These are phyloP conservation scores for Erythrophleum fordii DNA, from an alignment of 306 rosid species.

Conservation along the genomic window DNA sequence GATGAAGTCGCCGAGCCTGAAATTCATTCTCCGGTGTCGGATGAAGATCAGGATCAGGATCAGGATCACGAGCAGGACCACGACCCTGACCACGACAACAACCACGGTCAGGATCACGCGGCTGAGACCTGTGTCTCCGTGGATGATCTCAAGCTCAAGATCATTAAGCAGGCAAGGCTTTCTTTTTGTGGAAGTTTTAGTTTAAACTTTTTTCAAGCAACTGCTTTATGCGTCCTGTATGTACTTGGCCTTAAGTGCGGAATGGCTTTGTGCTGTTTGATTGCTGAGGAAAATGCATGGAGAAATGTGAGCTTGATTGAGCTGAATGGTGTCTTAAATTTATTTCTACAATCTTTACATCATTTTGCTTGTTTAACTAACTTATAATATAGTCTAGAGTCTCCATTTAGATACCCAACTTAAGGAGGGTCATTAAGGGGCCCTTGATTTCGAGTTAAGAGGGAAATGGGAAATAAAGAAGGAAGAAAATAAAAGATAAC, in stretches of 20 bases:
- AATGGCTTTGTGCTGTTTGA: conserved; percentile 1
- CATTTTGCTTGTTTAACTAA: background rate
- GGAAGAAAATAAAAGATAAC: background rate
- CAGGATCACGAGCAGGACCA: conserved; percentile 18
- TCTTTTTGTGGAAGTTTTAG: background rate
- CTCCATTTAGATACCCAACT: background rate
- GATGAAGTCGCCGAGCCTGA: conserved; percentile 47
- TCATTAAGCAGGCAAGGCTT: conserved; percentile 70
- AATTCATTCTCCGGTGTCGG: conserved; percentile 53
- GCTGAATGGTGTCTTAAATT: background rate
- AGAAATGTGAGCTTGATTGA: background rate
- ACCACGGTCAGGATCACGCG: conserved; percentile 43
- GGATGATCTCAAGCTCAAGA: conserved; percentile 83
- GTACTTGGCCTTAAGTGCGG: background rate
- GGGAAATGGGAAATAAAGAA: background rate
- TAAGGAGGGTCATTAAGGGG: background rate
- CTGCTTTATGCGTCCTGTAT: background rate
- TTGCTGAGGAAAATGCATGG: conserved; percentile 13
- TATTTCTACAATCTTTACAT: background rate
- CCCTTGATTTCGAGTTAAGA: background rate
- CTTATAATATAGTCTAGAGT: background rate
- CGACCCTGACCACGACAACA: no score
- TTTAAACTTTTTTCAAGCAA: background rate
- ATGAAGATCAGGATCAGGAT: conserved; percentile 60
- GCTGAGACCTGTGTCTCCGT: conserved; percentile 52